These are phyloP conservation scores for Puya raimondii DNA, from an alignment of 176 grass and related monocot species.

Conservation along the genomic window DNA sequence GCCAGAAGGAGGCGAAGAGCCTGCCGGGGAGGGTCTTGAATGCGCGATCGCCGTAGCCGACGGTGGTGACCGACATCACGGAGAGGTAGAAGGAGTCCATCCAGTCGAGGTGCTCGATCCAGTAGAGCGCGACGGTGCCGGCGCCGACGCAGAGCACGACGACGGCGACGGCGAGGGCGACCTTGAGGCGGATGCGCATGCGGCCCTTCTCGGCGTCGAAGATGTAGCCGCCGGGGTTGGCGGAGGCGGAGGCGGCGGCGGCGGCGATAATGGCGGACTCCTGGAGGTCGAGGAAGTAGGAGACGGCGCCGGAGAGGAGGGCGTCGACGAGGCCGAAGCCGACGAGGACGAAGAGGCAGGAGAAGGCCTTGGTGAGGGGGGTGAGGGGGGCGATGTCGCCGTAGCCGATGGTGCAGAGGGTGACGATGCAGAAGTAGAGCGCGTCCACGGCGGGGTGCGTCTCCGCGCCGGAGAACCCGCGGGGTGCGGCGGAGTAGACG, in stretches of 20 bases:
- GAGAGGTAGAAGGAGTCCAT: constrained; percentile 51
- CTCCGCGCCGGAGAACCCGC: constrained; percentile 33
- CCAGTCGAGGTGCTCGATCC: constrained; percentile 28
- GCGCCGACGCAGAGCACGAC: constrained; percentile 24
- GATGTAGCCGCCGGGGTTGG: constrained; percentile 27
- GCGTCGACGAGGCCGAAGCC: constrained; percentile 41
- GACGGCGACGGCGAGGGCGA: constrained; percentile 13
- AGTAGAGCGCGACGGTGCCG: constrained; percentile 27
- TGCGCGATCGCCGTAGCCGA: constrained; percentile 56
- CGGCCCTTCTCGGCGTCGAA: constrained; percentile 27
- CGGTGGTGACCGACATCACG: constrained; percentile 59
- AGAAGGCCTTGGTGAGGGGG: constrained; percentile 32
- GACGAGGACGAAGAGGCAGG: constrained; percentile 42
- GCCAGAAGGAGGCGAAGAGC: constrained; percentile 49
- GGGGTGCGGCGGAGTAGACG: constrained; percentile 37
- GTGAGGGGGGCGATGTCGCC: constrained; percentile 46
- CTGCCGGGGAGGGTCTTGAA: constrained; percentile 34
- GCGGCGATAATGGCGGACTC: constrained; percentile 33
- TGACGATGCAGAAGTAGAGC: constrained; percentile 66
- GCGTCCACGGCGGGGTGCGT: constrained; percentile 32
- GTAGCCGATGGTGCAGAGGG: constrained; percentile 46
- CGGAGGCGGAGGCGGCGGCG: constrained; percentile 33
- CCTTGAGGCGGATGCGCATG: constrained; percentile 22
- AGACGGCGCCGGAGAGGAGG: constrained; percentile 38
- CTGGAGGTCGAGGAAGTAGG: constrained; percentile 69